Conservation (phyloP, 1,139 yeast species). For the Sugiyamaella pinicola region DNA sequence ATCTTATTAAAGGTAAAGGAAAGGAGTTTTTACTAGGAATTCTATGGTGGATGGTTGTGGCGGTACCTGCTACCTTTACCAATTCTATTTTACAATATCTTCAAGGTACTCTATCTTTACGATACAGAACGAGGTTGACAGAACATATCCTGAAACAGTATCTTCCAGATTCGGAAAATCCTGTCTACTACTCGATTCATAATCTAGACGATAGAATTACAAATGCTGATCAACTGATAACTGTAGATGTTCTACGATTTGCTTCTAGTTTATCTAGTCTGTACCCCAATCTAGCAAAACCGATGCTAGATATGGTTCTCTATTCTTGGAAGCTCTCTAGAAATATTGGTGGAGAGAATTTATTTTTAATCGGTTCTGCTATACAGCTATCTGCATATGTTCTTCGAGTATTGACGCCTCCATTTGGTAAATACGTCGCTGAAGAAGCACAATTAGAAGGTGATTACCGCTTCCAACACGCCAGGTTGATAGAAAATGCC, state of each 20-base stretch:
- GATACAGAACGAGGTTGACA: constrained; percentile 69
- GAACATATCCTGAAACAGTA: constrained; percentile 64
- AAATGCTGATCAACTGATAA: constrained; percentile 82
- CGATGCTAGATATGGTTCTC: constrained; percentile 74
- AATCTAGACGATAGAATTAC: constrained; percentile 62
- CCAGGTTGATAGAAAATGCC: constrained; percentile 72
- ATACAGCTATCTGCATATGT: constrained; percentile 80
- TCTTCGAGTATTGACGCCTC: constrained; percentile 79
- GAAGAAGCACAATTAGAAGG: constrained; percentile 84
- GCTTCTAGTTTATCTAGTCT: constrained; percentile 71
- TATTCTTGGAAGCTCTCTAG: constrained; percentile 80
- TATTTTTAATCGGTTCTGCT: constrained; percentile 74
- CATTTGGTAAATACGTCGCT: constrained; percentile 80
- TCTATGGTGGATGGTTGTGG: constrained; percentile 79
- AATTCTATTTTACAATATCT: constrained; percentile 75
- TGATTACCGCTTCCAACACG: constrained; percentile 77
- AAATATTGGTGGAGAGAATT: constrained; percentile 82
- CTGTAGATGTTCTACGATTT: constrained; percentile 77
- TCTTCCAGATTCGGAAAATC: constrained; percentile 51
- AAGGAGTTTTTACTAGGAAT: constrained; percentile 63
- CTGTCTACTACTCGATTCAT: constrained; percentile 54
- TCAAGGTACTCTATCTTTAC: constrained; percentile 65
- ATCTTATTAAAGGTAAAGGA: constrained; percentile 72
- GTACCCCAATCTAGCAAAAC: constrained; percentile 87
- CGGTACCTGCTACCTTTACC: constrained; percentile 82